phyloP scores from a whole-genome alignment of 2,329 filamentous ascomycete species.

The Fonsecaea erecta region DNA sequence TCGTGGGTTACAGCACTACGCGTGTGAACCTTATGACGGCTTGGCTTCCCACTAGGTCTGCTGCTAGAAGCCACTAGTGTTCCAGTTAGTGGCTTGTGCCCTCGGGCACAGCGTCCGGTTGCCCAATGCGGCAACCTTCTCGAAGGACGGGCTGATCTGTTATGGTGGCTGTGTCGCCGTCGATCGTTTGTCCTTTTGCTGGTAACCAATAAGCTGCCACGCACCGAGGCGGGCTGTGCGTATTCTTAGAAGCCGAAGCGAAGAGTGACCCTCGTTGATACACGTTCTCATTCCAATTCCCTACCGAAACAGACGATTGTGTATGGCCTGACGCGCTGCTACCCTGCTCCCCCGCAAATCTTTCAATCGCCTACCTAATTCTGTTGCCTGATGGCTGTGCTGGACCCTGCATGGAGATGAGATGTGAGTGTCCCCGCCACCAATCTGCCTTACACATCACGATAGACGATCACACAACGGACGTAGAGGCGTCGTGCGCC shows the following conservation, averaged over 20 bases:
- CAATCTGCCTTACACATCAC: neutral
- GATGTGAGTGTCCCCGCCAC: neutral
- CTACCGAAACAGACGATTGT: neutral
- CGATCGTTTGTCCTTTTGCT: slow-evolving; percentile 12
- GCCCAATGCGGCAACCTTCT: slow-evolving; percentile 23
- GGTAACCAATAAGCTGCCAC: neutral
- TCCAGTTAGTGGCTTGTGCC: neutral
- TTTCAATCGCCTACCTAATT: neutral
- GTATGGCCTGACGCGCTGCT: neutral
- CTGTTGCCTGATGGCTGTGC: neutral
- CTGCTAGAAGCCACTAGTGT: neutral
- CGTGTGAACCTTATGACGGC: too few species aligned
- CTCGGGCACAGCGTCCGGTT: slow-evolving; percentile 1
- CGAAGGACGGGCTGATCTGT: slow-evolving; percentile 17
- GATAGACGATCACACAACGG: neutral
- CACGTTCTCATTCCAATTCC: neutral
- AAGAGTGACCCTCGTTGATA: neutral
- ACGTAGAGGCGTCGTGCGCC: neutral
- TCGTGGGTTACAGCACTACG: slow-evolving; percentile 2
- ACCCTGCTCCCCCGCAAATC: neutral
- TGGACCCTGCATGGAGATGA: neutral
- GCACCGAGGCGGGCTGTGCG: slow-evolving; percentile 14
- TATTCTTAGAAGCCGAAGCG: slow-evolving; percentile 18
- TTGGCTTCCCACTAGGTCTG: neutral
- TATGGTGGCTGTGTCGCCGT: neutral